Conservation (phyloP, 208 protist species). For the Crithidia brevicula region DNA sequence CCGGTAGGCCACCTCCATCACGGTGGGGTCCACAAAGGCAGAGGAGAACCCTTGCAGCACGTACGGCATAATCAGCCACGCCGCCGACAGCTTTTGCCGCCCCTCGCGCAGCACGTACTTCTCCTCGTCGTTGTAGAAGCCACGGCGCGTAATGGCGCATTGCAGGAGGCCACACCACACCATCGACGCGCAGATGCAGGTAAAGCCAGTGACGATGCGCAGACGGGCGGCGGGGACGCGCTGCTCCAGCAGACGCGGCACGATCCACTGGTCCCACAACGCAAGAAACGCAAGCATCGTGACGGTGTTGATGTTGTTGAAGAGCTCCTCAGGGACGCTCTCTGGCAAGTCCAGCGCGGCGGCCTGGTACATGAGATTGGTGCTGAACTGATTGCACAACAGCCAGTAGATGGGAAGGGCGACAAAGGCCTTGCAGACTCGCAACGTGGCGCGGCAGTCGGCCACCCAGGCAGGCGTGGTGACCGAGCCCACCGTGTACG, state of each 20-base stretch:
- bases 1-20: slow-evolving; percentile 72
- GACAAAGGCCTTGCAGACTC: slow-evolving; percentile 51
- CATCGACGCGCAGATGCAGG: slow-evolving; percentile 57
- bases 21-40: slow-evolving; percentile 65
- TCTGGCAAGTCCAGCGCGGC: slow-evolving; percentile 43
- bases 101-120: slow-evolving; percentile 43
- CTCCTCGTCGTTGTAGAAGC: slow-evolving; percentile 44
- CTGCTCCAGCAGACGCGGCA: slow-evolving; percentile 37
- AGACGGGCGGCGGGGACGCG: slow-evolving; percentile 24
- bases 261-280: slow-evolving; percentile 45
- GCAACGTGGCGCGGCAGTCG: slow-evolving; percentile 48
- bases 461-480: slow-evolving; percentile 24
- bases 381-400: slow-evolving; percentile 74
- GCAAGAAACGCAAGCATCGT: slow-evolving; percentile 55
- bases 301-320: slow-evolving; percentile 78
- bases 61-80: slow-evolving; percentile 62
- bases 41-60: slow-evolving; percentile 63
- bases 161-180: slow-evolving; percentile 64
- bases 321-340: slow-evolving; percentile 53
- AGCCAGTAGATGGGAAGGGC: slow-evolving; percentile 78
- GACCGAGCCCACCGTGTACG: background rate
- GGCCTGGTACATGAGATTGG: slow-evolving; percentile 64
- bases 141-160: slow-evolving; percentile 37
- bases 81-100: slow-evolving; percentile 35
- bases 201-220: slow-evolving; percentile 45